Evolutionary conservation across 2,329 filamentous ascomycete genomes (phyloP).

Genomic region (Cladophialophora bantiana): DNA sequence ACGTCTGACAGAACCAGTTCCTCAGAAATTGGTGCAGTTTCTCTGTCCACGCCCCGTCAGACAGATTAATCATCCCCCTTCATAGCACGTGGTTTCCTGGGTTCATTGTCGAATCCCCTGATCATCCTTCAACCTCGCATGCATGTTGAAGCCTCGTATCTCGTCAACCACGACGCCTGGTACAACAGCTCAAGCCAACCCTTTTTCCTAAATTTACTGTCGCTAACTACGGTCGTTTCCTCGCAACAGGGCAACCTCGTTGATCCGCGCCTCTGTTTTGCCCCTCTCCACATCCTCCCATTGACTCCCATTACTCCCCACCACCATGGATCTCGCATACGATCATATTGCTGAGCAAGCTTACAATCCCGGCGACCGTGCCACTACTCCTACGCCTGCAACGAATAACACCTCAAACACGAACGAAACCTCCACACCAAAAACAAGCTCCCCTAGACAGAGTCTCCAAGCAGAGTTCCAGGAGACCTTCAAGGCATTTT

Average conservation of each 20-base stretch:
- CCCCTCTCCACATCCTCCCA: not conserved
- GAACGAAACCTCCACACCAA: slow-evolving; percentile 37
- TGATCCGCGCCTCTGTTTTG: not conserved
- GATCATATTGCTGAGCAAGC: slow-evolving; percentile 92
- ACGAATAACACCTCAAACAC: slow-evolving; percentile 51
- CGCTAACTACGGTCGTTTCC: not conserved
- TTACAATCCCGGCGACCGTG: slow-evolving; percentile 62
- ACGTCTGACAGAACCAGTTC: not conserved
- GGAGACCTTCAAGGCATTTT: slow-evolving; percentile 94
- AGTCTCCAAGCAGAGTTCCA: slow-evolving; percentile 87
- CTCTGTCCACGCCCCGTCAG: not conserved
- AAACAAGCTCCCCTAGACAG: slow-evolving; percentile 46
- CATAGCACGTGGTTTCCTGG: not conserved
- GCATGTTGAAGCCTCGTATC: not conserved
- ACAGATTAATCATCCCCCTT: not conserved
- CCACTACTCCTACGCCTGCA: slow-evolving; percentile 42
- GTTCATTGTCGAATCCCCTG: not conserved
- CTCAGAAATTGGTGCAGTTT: not conserved
- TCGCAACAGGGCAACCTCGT: not conserved
- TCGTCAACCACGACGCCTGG: not conserved
- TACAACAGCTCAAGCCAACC: not conserved
- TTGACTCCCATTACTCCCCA: slow-evolving; percentile 1
- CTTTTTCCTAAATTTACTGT: not conserved
- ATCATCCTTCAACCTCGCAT: slow-evolving; percentile 8
- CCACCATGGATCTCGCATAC: slow-evolving; percentile 89